Evolutionary conservation across 495 filamentous ascomycete species (phyloP).

Genomic region (Tuber calosporum): DNA sequence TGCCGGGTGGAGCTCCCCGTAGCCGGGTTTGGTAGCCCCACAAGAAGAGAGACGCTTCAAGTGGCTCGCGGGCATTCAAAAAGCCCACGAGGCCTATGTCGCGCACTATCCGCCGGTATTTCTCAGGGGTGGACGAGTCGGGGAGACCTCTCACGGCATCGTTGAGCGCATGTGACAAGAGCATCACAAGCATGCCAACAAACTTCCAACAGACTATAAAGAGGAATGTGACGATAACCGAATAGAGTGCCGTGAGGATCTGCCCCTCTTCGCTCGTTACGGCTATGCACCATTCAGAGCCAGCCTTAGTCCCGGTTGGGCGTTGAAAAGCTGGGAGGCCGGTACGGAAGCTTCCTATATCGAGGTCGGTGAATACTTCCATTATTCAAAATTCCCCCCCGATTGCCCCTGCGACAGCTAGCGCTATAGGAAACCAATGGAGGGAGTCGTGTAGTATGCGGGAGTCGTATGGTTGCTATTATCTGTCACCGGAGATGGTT

Average conservation of each 20-base stretch:
- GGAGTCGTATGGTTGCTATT: neutral
- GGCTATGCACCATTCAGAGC: neutral
- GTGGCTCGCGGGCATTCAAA: slow-evolving; percentile 2
- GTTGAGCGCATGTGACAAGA: neutral
- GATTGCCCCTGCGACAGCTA: neutral
- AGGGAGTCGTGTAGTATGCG: neutral
- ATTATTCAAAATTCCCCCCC: neutral
- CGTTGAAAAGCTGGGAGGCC: neutral
- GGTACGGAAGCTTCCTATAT: neutral
- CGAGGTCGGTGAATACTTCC: slow-evolving; percentile 2
- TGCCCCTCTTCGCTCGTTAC: neutral
- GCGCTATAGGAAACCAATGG: neutral
- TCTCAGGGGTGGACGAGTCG: too few relatives aligned
- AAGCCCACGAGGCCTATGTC: neutral
- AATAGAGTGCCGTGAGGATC: neutral
- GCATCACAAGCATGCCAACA: neutral
- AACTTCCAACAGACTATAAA: neutral
- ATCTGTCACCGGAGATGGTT: too few relatives aligned
- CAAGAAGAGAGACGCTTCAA: neutral
- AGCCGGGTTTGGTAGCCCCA: neutral
- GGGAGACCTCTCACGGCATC: neutral
- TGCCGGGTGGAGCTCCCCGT: too few relatives aligned
- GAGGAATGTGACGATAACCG: neutral
- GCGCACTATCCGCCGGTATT: neutral
- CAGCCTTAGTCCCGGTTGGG: neutral